phyloP scores from a whole-genome alignment of 768 basidiomycete genomes.

The Amanita rubescens region DNA sequence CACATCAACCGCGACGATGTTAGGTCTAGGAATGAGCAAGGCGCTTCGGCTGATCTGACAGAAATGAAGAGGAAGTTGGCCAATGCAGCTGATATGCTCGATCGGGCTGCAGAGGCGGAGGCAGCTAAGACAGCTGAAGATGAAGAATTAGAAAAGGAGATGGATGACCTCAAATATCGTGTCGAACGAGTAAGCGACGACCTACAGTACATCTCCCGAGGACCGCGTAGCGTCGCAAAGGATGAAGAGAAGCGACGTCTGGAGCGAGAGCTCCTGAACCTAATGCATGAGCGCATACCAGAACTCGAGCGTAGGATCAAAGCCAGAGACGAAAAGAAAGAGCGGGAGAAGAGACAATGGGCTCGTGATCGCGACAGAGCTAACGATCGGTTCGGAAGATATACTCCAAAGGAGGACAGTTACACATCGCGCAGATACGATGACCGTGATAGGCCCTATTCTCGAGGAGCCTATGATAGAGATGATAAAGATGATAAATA shows the following conservation, averaged over 20 bases:
- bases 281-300: slow-evolving; percentile 89
- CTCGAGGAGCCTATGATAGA: slow-evolving; percentile 32
- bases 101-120: slow-evolving; percentile 60
- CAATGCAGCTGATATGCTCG: slow-evolving; percentile 74
- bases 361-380: slow-evolving; percentile 71
- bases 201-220: slow-evolving; percentile 77
- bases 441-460: slow-evolving; percentile 47
- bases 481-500: slow-evolving; percentile 27
- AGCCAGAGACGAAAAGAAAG: slow-evolving; percentile 66
- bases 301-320: slow-evolving; percentile 83
- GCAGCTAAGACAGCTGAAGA: slow-evolving; percentile 66
- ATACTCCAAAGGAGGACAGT: slow-evolving; percentile 44
- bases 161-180: slow-evolving; percentile 78
- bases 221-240: slow-evolving; percentile 61
- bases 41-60: slow-evolving; percentile 59
- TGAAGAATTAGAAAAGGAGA: slow-evolving; percentile 84
- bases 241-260: slow-evolving; percentile 83
- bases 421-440: slow-evolving; percentile 35
- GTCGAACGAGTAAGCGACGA: slow-evolving; percentile 88
- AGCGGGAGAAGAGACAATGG: slow-evolving; percentile 75
- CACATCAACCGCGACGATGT: slow-evolving; percentile 84
- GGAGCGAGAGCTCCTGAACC: slow-evolving; percentile 77
- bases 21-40: slow-evolving; percentile 63
- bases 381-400: slow-evolving; percentile 75
- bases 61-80: slow-evolving; percentile 82